Base-by-base conservation (phyloP, 129 eudicot genomes). In the Pittosporum tobira region DNA sequence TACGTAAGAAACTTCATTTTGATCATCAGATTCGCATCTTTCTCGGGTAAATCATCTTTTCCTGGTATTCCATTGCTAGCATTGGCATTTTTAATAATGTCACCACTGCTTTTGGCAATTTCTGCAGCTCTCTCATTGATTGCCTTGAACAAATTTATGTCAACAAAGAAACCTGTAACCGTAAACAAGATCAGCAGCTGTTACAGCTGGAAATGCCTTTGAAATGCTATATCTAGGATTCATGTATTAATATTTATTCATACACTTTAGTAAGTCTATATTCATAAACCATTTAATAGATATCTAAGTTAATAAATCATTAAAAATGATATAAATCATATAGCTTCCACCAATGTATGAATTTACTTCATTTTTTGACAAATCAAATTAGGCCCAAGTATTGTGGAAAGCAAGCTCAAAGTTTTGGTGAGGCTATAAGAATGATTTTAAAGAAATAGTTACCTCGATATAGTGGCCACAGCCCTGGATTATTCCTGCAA, bases 391-490 rank as follows among this genome's bases (percentile, higher is more conserved):
- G n/a, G n/a, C n/a, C n/a, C n/a, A n/a, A n/a, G n/a, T n/a, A n/a
- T n/a, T 16, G 26, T 6, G 18, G 51, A 16, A 57, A 45, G 40
- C 22, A 57, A 24, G 7, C 57, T 13, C 16, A 42, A 61, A 66
- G 43, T 47, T 43, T 9, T 14, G 49, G 44, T 43, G 34, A 61
- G 22, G 21, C 63, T 40, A 63, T 36, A 66, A 5, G 13, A 60
- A 58, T 29, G 13, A 27, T 26, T 43, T 28, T 45, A 12, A 16
- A 51, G 55, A 25, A 22, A 24, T 5, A 71, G 11, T 71, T 82
- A 89, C 97, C 98, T 91, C 98, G 81, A 72, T 86, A 91, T 22
- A 91, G 68, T 5, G 98, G 98, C 98, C 98, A 91, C 58, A 91
- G 61, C 63, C 77, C 94, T 37, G 98, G 96, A 48, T 86, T 76